Base-by-base conservation (phyloP, 1,284 basidiomycete species). In the Ustilago shanxiensis region DNA sequence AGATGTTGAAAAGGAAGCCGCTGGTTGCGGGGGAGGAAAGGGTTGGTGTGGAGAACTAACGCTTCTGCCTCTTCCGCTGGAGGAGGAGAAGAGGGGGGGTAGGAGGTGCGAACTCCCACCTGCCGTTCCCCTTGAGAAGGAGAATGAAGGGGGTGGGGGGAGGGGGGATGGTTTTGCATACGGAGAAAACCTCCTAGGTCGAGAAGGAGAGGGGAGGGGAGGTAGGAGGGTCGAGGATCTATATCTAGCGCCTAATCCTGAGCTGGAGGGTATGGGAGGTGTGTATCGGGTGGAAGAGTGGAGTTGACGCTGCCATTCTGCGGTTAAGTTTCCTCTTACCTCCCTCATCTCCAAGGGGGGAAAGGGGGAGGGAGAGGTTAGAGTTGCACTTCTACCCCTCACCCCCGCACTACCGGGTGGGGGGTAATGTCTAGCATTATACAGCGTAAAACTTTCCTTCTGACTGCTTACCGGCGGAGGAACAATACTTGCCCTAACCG, bases 271-370 rank as follows among this genome's bases (percentile, higher is more conserved):
- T n/a, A n/a, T n/a, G n/a, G n/a, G n/a, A n/a, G n/a, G n/a, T n/a
- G n/a, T n/a, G n/a, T n/a, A n/a, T n/a, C n/a, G n/a, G n/a, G n/a
- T n/a, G n/a, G n/a, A n/a, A n/a, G n/a, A n/a, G n/a, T n/a, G n/a
- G n/a, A n/a, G n/a, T n/a, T n/a, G n/a, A n/a, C n/a, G n/a, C 9
- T 63, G 50, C 66, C 67, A 70, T 55, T 70, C 60, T 6, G 35
- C 41, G 7, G 67, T 64, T 9, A 64, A 28, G 24, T 14, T 22
- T n/a, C 35, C 50, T 4, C 67, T 29, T 2, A 70, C 53, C 8
- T 70, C 29, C 20, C 20, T 31, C 22, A 66, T 54, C 6, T 18
- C 55, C 22, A 11, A 13, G 28, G 24, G n/a, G 11, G 47, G 14
- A 26, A 24, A 24, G 47, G 22, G 14, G 20, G 7, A n/a, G 2